phyloP scores from a whole-genome alignment of 177 flowering plant genomes.

The Telopea speciosissima region DNA sequence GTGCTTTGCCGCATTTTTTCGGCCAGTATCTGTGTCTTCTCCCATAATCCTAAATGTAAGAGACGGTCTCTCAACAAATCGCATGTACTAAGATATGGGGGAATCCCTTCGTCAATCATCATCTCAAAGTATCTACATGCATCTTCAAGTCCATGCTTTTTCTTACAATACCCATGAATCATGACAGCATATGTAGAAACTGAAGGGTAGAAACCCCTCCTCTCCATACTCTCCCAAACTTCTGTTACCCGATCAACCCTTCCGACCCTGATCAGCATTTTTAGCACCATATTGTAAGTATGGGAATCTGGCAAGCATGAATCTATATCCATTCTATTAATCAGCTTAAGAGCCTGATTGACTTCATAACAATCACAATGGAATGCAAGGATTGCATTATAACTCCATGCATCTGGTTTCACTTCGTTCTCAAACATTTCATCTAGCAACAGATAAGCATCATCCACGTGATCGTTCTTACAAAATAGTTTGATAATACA shows the following conservation, averaged over 20 bases:
- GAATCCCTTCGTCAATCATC: slow-evolving; percentile 95
- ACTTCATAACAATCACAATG: slow-evolving; percentile 80
- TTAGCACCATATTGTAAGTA: slow-evolving; percentile 84
- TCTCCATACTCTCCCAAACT: slow-evolving; percentile 71
- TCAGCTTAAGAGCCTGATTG: slow-evolving; percentile 53
- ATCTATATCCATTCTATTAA: slow-evolving; percentile 57
- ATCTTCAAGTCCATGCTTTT: slow-evolving; percentile 73
- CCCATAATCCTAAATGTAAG: slow-evolving; percentile 43
- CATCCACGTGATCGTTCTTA: slow-evolving; percentile 50
- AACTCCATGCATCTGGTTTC: slow-evolving; percentile 69
- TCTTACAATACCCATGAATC: slow-evolving; percentile 80
- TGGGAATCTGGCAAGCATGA: slow-evolving; percentile 60
- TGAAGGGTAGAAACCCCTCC: slow-evolving; percentile 63
- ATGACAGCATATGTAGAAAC: slow-evolving; percentile 82
- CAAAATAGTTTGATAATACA: slow-evolving; percentile 58
- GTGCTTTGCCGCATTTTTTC: slow-evolving; percentile 72
- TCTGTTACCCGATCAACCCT: slow-evolving; percentile 60
- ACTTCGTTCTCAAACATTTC: slow-evolving; percentile 68
- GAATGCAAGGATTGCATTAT: slow-evolving; percentile 62
- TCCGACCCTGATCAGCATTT: slow-evolving; percentile 67
- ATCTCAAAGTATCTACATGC: slow-evolving; percentile 77
- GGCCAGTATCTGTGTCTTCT: slow-evolving; percentile 46
- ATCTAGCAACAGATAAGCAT: slow-evolving; percentile 61
- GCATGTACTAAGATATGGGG: slow-evolving; percentile 65
- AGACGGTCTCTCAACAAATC: slow-evolving; percentile 60